Conservation (phyloP, 306 rosid genomes). For the Heteromeles arbutifolia region DNA sequence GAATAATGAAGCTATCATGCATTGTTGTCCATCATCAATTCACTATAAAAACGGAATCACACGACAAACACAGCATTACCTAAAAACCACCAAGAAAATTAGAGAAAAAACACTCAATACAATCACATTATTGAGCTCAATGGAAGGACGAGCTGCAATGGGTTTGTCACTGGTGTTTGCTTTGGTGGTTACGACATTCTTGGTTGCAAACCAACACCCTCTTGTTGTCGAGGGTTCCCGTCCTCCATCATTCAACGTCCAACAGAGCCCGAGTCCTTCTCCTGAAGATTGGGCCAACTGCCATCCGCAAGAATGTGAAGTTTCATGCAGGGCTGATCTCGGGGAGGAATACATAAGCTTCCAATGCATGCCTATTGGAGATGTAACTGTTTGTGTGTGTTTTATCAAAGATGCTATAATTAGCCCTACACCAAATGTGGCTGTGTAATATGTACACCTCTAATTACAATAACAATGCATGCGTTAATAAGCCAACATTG, state of each 20-base stretch:
- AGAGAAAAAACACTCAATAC: too few relatives aligned
- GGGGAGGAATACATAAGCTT: background rate
- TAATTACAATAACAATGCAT: too few relatives aligned
- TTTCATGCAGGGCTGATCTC: background rate
- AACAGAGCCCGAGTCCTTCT: background rate
- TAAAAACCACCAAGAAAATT: too few relatives aligned
- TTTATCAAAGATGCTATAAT: background rate
- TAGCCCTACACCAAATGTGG: background rate
- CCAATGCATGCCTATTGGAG: background rate
- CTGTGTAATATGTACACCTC: background rate
- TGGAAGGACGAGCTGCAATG: background rate
- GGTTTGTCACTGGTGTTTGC: background rate
- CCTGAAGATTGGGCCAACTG: background rate
- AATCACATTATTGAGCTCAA: background rate
- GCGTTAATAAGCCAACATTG: background rate
- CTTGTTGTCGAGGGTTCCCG: background rate
- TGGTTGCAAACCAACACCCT: background rate
- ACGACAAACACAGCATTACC: too few relatives aligned
- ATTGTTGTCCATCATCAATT: too few relatives aligned
- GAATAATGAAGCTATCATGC: too few relatives aligned
- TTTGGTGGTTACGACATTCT: background rate
- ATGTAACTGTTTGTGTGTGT: background rate
- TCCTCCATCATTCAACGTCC: background rate
- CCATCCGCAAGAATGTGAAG: background rate
- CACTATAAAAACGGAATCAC: too few relatives aligned